Evolutionary conservation across 108 stramenopile genomes (phyloP), one percentile per base, ranked within the genome.

Genomic region (Aurantiochytrium sp.): DNA sequence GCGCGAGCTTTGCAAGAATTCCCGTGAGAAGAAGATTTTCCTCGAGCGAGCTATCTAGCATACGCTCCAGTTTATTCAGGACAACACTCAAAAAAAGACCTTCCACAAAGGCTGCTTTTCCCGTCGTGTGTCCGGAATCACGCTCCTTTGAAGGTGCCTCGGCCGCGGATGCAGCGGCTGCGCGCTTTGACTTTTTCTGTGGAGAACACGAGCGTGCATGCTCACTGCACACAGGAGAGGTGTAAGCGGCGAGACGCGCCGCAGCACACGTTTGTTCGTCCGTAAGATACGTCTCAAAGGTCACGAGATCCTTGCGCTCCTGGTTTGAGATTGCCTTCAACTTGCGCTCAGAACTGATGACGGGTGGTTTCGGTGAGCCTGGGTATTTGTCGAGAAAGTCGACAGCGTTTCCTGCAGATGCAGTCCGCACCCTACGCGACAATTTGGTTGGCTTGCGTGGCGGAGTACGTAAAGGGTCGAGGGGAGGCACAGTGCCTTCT

Each of bases 351-450:
- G 76, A 47, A 53, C 16, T 6, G 4, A 25, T 53, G n/a, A 53
- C 49, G 12, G 76, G 76, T 10, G 76, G 76, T 35, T 28, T 47
- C 1, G 76, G 76, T 2, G 49, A 53, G 19, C 51, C 49, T 6
- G 76, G 76, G 76, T 3, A 83, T 23, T 83, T 83, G 76, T 83
- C 76, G 25, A 83, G 51, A 83, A 83, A 83, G 12, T 83, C 76
- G 12, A 83, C 51, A 12, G 76, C 76, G 18, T 69, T 69, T 1
- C 64, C 64, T 6, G 76, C 6, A 28, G 49, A 53, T 23, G 43
- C 51, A 14, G 76, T 47, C 25, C 25, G 76, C 25, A 45, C 6
- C 43, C 49, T 6, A 12, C 49, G 49, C 23, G 76, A 53, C n/a
- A 45, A 53, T 45, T 83, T 83, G 19, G 8, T 23, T 12, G 45